These are phyloP conservation scores for Alternaria solani DNA, from an alignment of 2,329 filamentous ascomycete species.

Conservation along the genomic window DNA sequence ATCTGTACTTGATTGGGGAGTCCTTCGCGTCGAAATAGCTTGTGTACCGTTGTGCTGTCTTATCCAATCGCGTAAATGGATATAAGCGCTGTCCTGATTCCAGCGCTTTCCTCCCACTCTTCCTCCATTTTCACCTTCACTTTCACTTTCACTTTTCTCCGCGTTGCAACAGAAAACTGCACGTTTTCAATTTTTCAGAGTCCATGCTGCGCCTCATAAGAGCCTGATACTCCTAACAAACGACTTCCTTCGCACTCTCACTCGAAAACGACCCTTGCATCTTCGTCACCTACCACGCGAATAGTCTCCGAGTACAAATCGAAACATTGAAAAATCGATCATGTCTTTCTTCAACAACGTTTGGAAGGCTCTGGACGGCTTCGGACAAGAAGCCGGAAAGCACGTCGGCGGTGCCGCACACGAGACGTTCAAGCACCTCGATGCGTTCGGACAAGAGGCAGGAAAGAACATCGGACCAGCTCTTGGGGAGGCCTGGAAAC, in stretches of 20 bases:
- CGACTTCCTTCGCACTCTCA: not conserved
- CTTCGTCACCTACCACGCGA: not conserved
- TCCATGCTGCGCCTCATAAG: not conserved
- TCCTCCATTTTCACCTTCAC: not conserved
- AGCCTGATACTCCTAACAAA: not conserved
- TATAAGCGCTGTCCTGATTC: not conserved
- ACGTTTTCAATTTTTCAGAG: not conserved
- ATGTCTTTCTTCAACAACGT: conserved; percentile 13
- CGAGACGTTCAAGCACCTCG: not conserved
- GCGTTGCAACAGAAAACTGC: not conserved
- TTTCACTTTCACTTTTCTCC: not conserved
- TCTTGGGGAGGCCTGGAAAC: conserved; percentile 13
- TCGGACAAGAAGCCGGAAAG: conserved; percentile 11
- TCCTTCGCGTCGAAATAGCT: not conserved
- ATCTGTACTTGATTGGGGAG: not conserved
- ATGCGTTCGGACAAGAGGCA: conserved; percentile 12
- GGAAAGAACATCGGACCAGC: conserved; percentile 6
- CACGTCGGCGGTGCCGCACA: not conserved
- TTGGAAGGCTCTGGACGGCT: conserved; percentile 4
- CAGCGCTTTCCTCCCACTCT: not conserved
- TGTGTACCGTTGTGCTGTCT: not conserved
- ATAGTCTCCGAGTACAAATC: not conserved
- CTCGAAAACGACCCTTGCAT: not conserved
- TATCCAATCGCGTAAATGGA: not conserved
- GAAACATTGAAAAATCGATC: not conserved